These are phyloP conservation scores for Scheffersomyces stipitis DNA, from an alignment of 805 yeast species.

Conservation along the genomic window DNA sequence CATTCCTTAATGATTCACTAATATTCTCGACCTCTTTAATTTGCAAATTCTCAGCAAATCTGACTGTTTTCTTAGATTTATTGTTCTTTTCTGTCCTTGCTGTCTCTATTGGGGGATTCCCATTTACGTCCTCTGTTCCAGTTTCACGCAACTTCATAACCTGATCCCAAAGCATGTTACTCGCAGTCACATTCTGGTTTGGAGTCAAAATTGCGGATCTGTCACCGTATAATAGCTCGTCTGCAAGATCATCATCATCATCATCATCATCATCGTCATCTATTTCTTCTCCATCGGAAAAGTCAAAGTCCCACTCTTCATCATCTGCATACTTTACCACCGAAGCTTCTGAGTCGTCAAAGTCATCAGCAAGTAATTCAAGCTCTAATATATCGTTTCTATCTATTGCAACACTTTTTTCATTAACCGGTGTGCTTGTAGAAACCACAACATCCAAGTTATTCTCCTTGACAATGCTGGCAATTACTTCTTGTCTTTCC, in stretches of 20 bases:
- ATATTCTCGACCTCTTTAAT: conserved; percentile 62
- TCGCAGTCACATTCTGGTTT: conserved; percentile 9
- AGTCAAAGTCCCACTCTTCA: conserved; percentile 38
- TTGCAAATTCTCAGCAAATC: conserved; percentile 52
- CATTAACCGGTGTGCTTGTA: conserved; percentile 9
- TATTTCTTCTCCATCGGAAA: conserved; percentile 21
- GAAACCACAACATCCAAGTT: conserved; percentile 4
- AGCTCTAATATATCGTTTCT: conserved; percentile 50
- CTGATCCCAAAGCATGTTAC: conserved; percentile 40
- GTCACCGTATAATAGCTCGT: conserved; percentile 25
- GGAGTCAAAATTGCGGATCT: conserved; percentile 13
- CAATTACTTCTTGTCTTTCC: conserved; percentile 10
- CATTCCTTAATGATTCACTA: conserved; percentile 44
- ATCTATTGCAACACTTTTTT: conserved; percentile 28
- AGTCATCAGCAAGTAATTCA: conserved; percentile 53
- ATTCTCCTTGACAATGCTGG: conserved; percentile 15
- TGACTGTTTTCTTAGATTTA: conserved; percentile 46
- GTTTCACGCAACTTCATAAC: conserved; percentile 29
- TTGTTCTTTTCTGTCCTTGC: neutral
- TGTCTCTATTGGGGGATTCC: neutral
- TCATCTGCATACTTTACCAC: conserved; percentile 23
- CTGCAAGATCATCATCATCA: conserved; percentile 30
- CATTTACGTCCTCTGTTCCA: conserved; percentile 1
- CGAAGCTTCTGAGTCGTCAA: conserved; percentile 28
- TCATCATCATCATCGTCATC: conserved; percentile 24